Base-by-base conservation (phyloP, 192 early-diverging fungal genomes). In the Backusella circina region DNA sequence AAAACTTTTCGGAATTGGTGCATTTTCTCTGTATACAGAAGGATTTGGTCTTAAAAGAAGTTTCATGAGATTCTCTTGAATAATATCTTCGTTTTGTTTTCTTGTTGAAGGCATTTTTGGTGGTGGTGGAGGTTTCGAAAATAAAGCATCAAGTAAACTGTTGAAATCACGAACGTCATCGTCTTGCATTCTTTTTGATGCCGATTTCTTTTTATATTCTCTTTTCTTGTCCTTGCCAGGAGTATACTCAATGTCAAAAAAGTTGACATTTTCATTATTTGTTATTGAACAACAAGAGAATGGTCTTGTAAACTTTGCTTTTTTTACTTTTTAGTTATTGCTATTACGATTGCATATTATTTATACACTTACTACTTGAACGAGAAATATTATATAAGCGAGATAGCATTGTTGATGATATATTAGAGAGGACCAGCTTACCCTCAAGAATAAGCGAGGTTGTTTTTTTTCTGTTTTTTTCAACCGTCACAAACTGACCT, bases 1-100 rank as follows among this genome's bases (percentile, higher is more conserved):
- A 36, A 77, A n/a, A 5, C 41, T 28, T 9, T 64, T 31, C 16
- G 76, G 70, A 26, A 77, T 36, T 23, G 76, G 76, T 12, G 76
- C 39, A 10, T 66, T 72, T 35, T 72, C 64, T 38, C 67, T 77
- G 38, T 67, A 77, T 1, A 47, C 8, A 4, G 37, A 21, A 23
- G 72, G 54, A 8, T 72, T 5, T 3, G 31, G 15, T 12, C n/a
- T 47, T 47, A 47, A 47, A 77, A 65, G 31, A 67, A 66, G 2
- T 67, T 71, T 38, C 72, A 67, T 57, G 67, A 31, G 10, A 61
- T 28, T 28, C 4, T 28, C 54, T 21, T 54, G 6, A 3, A 28
- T 0, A 28, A 61, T 61, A 12, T 61, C 26, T 13, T 13, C 23
- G 10, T 9, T 10, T 61, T 7, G 2, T 28, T 26, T 4, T 61